Evolutionary conservation across 257 asterid species (phyloP).

Genomic region (Solanum neorickii): DNA sequence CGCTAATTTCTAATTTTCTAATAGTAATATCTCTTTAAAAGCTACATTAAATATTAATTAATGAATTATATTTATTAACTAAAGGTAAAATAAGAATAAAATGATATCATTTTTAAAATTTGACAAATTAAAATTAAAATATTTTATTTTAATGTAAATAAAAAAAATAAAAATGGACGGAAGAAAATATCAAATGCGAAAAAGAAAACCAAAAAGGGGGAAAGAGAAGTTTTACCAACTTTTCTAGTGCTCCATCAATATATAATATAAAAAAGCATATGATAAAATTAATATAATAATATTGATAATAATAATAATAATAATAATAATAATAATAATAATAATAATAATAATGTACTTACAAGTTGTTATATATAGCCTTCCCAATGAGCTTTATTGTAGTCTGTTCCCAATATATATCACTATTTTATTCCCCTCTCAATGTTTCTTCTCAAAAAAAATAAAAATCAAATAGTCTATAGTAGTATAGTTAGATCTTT

Average conservation of each 20-base stretch:
- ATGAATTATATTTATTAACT: too few species aligned
- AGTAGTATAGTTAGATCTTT: background rate
- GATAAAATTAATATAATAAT: background rate
- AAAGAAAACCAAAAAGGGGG: background rate
- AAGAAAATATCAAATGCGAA: background rate
- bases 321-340: background rate
- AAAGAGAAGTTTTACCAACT: background rate
- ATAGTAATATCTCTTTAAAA: background rate
- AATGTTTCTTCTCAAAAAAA: background rate
- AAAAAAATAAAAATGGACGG: too few species aligned
- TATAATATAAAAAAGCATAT: background rate
- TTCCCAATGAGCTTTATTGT: background rate
- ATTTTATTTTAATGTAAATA: too few species aligned
- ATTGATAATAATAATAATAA: background rate
- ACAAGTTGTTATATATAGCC: background rate
- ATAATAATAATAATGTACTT: background rate
- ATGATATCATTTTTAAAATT: too few species aligned
- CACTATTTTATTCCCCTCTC: background rate
- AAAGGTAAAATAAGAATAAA: too few species aligned
- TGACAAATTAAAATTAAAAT: background rate
- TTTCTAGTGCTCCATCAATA: background rate
- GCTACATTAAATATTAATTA: too few species aligned
- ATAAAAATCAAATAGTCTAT: background rate
- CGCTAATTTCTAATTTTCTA: accelerated
- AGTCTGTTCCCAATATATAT: background rate